Base-by-base conservation (phyloP, 2,329 filamentous ascomycete genomes). In the Drechslerella coelobrocha region DNA sequence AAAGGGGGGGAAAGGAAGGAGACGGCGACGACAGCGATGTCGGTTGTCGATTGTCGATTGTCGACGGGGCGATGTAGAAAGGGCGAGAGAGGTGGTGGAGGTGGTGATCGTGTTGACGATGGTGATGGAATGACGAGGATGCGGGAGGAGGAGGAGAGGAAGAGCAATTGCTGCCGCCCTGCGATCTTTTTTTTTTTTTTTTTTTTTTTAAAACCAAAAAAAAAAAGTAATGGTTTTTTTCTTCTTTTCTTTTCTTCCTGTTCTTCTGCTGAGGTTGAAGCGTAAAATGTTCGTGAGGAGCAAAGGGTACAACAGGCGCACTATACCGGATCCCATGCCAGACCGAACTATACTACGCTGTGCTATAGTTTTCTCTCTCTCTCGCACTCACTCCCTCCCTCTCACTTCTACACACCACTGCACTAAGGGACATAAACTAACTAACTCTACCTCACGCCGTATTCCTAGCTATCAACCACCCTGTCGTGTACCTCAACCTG, bases 141-240 rank as follows among this genome's bases (percentile, higher is more conserved):
- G 19, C 14, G 43, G 41, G 55, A 31, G 43, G 50, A 14, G 47
- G 48, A 21, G 51, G 21, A 45, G 61, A 52, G 23, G 27, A 34
- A 45, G 37, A 51, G 61, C 53, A 65, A 75, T 23, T 45, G 41
- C 41, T 4, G 14, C 41, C 41, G 41, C 73, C 27, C 72, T 62
- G 41, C 74, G 73, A 26, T 71, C 59, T 68, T 74, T 74, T 19
- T 66, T 59, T 6, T 73, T 68, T 2, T 74, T 66, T 23, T 66
- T 71, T 34, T 73, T 54, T 2, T n/a, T n/a, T n/a, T n/a, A n/a
- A n/a, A n/a, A n/a, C n/a, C n/a, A n/a, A n/a, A n/a, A n/a, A n/a
- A n/a, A 24, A 26, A 27, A 27, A 27, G 10, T 27, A 51, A 48
- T 24, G 43, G 17, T 53, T 29, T n/a, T 26, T 27, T 51, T 34